Evolutionary conservation across 768 basidiomycete genomes (phyloP).

Genomic region (Chalciporus chontae): DNA sequence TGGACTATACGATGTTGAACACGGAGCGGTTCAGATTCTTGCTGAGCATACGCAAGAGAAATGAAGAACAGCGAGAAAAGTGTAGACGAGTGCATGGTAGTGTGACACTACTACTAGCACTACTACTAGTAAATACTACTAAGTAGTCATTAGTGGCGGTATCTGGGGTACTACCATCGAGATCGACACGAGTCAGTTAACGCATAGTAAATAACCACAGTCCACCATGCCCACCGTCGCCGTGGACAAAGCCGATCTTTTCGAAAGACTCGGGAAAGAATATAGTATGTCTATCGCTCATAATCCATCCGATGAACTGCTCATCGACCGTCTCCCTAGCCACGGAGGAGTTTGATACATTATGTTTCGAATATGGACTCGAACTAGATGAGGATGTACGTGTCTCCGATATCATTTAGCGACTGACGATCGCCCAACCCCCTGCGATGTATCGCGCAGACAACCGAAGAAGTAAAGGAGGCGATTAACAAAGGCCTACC

Average conservation of each 20-base stretch:
- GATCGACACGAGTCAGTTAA: neutral
- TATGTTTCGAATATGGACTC: constrained; percentile 96
- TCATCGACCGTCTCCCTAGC: constrained; percentile 46
- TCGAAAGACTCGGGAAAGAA: constrained; percentile 74
- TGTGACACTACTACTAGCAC: too few relatives aligned
- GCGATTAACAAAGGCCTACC: constrained; percentile 81
- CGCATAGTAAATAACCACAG: neutral
- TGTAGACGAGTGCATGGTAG: constrained; percentile 10
- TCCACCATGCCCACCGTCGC: constrained; percentile 85
- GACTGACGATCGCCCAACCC: neutral
- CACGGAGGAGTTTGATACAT: constrained; percentile 89
- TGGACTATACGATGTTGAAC: constrained; percentile 32
- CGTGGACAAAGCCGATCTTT: constrained; percentile 94
- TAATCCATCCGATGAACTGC: constrained; percentile 5
- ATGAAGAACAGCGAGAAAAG: constrained; percentile 13
- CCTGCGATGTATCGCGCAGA: constrained; percentile 45
- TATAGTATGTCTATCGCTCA: constrained; percentile 54
- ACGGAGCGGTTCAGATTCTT: constrained; percentile 9
- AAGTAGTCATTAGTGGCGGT: constrained; percentile 8
- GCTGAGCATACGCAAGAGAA: constrained; percentile 11
- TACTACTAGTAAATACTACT: too few relatives aligned
- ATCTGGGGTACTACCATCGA: constrained; percentile 15
- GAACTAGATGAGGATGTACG: constrained; percentile 97
- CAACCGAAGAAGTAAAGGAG: constrained; percentile 82
- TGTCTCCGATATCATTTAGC: constrained; percentile 7